These are phyloP conservation scores for Cyberlindnera veronae DNA, from an alignment of 805 yeast genomes.

Conservation along the genomic window DNA sequence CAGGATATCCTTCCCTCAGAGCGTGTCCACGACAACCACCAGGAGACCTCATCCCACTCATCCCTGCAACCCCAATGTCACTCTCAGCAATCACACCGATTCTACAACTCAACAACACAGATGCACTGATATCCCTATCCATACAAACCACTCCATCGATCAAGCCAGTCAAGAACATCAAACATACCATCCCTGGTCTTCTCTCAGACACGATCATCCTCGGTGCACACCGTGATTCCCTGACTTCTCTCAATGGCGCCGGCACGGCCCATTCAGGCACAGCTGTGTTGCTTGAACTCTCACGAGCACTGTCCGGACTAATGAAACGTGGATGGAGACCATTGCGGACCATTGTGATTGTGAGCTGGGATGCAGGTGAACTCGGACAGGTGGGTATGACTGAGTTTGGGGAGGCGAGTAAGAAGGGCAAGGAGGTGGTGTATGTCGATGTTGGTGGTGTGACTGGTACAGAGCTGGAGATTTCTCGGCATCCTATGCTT, in stretches of 20 bases:
- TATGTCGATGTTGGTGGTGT: constrained; percentile 49
- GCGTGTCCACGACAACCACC: constrained; percentile 38
- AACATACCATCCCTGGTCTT: constrained; percentile 55
- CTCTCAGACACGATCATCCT: constrained; percentile 51
- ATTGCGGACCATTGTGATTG: constrained; percentile 60
- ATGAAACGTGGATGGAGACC: constrained; percentile 64
- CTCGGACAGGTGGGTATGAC: constrained; percentile 73
- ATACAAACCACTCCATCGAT: constrained; percentile 41
- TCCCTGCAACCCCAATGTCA: constrained; percentile 49
- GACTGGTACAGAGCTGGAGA: constrained; percentile 45
- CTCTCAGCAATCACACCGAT: constrained; percentile 31
- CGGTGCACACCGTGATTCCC: constrained; percentile 54
- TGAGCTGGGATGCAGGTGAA: constrained; percentile 83
- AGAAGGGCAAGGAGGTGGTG: constrained; percentile 51
- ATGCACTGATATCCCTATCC: constrained; percentile 32
- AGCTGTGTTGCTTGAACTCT: constrained; percentile 47
- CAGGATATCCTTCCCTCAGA: constrained; percentile 54
- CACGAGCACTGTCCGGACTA: constrained; percentile 46
- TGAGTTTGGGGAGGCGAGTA: constrained; percentile 63
- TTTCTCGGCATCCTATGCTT: constrained; percentile 57
- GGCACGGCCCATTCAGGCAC: constrained; percentile 51
- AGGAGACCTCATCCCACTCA: constrained; percentile 41
- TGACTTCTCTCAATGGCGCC: constrained; percentile 43
- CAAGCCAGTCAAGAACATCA: constrained; percentile 45
- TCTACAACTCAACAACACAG: too few relatives aligned